phyloP scores from a whole-genome alignment of 305 asterid genomes.

The Fraxinus floribunda region DNA sequence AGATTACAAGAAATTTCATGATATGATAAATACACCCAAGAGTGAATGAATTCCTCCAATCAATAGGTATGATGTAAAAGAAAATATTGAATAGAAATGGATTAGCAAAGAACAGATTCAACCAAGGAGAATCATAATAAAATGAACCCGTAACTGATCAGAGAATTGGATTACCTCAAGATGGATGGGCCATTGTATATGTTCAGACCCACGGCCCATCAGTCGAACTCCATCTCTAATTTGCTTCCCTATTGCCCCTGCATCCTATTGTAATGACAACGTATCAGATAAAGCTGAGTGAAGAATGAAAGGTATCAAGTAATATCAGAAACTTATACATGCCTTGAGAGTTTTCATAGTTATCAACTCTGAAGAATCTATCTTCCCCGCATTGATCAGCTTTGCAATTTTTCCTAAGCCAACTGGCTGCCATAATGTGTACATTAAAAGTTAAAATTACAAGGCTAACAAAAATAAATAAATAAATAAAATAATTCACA shows the following conservation, averaged over 20 bases:
- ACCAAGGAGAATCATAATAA: not conserved
- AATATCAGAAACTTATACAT: conserved; percentile 1
- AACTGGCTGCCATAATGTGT: conserved; percentile 64
- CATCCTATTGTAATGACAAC: conserved; percentile 45
- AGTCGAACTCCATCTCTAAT: conserved; percentile 85
- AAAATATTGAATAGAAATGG: not conserved
- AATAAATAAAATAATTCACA: not conserved
- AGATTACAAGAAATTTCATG: not conserved
- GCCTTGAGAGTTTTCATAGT: conserved; percentile 96
- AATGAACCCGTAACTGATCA: not conserved
- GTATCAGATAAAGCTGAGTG: conserved; percentile 21
- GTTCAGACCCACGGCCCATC: conserved; percentile 91
- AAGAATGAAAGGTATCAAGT: not conserved
- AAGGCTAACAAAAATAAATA: not conserved
- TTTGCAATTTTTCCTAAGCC: conserved; percentile 92
- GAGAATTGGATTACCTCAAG: conserved; percentile 57
- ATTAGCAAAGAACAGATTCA: not conserved
- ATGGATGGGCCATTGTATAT: conserved; percentile 88
- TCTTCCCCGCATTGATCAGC: conserved; percentile 90
- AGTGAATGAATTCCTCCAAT: not conserved
- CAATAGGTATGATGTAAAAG: not conserved
- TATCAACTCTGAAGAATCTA: conserved; percentile 94
- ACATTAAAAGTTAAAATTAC: not conserved
- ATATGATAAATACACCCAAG: not conserved
- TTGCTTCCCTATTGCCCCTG: conserved; percentile 89